Percentiles rank a stretch among this genome's conserved stretches.
Conservation (phyloP, 805 yeast species). For the Saccharomycopsis lassenensis region DNA sequence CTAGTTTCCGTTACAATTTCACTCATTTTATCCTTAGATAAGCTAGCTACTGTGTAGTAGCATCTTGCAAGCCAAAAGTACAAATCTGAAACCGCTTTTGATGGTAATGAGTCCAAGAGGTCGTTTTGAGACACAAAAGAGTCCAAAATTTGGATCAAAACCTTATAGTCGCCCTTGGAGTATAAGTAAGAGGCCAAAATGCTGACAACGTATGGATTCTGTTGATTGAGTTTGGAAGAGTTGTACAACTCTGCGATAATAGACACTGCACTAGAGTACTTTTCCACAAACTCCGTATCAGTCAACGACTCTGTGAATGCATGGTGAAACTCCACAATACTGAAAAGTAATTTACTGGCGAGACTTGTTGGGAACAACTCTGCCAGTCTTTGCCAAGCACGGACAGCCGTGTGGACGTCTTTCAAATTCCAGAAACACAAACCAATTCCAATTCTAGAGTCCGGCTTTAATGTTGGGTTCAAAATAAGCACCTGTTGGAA, state of each 20-base stretch:
- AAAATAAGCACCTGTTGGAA: conserved; percentile 74
- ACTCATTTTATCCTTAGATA: not conserved
- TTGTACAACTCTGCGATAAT: conserved; percentile 11
- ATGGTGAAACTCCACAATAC: conserved; percentile 56
- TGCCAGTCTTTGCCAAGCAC: conserved; percentile 74
- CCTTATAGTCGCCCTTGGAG: conserved; percentile 49
- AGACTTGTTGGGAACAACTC: conserved; percentile 51
- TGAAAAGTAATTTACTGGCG: conserved; percentile 54
- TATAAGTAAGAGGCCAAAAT: conserved; percentile 62
- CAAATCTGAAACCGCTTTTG: conserved; percentile 45
- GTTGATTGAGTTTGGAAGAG: conserved; percentile 9
- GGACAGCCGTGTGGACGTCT: conserved; percentile 63
- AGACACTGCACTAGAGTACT: conserved; percentile 49
- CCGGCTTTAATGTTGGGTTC: conserved; percentile 75
- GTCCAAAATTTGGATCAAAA: conserved; percentile 46
- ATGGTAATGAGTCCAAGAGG: conserved; percentile 27
- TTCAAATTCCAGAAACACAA: conserved; percentile 85
- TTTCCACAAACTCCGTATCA: conserved; percentile 48
- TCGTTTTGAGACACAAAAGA: conserved; percentile 24
- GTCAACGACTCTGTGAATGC: conserved; percentile 45
- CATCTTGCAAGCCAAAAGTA: conserved; percentile 83
- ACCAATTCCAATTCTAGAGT: conserved; percentile 92
- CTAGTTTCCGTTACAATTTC: not conserved
- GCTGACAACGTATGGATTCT: conserved; percentile 53
- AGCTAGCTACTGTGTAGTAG: conserved; percentile 29